These are phyloP conservation scores for Neurospora sp. DNA, from an alignment of 495 filamentous ascomycete genomes.

Conservation along the genomic window DNA sequence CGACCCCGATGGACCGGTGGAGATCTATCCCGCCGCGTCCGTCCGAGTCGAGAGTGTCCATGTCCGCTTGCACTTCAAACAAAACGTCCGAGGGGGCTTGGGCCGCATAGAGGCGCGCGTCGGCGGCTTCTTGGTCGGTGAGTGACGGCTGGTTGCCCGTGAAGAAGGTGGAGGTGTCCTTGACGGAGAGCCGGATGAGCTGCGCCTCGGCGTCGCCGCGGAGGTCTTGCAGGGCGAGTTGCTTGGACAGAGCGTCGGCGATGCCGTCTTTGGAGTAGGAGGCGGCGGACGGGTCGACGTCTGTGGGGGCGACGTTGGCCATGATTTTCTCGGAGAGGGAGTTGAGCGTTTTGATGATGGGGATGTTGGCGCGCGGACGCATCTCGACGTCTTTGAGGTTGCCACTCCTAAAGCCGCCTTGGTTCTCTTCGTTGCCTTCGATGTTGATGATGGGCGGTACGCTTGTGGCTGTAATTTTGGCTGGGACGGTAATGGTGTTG, in stretches of 20 bases:
- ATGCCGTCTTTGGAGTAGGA: conserved; percentile 45
- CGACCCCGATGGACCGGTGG: conserved; percentile 45
- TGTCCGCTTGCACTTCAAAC: conserved; percentile 47
- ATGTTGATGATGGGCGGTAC: conserved; percentile 86
- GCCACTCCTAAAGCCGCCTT: conserved; percentile 54
- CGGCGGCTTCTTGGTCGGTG: conserved; percentile 29
- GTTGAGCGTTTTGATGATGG: conserved; percentile 77
- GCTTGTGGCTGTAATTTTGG: conserved; percentile 43
- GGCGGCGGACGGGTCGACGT: conserved; percentile 38
- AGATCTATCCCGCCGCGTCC: conserved; percentile 44
- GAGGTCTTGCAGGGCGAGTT: conserved; percentile 74
- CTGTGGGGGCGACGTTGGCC: conserved; percentile 68
- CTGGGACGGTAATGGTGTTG: conserved; percentile 42
- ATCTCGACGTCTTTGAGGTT: conserved; percentile 83
- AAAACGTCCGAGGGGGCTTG: conserved; percentile 62
- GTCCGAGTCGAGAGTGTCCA: conserved; percentile 42
- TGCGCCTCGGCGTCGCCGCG: conserved; percentile 60
- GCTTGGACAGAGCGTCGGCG: conserved; percentile 64
- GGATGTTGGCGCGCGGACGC: conserved; percentile 49
- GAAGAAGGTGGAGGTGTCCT: conserved; percentile 75
- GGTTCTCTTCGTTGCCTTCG: conserved; percentile 86
- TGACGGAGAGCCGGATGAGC: conserved; percentile 75
- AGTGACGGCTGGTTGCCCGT: conserved; percentile 43
- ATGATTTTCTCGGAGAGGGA: conserved; percentile 83
- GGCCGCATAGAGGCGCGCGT: conserved; percentile 48